These are phyloP conservation scores for Colletotrichum tabaci DNA, from an alignment of 2,329 filamentous ascomycete species.

Conservation along the genomic window DNA sequence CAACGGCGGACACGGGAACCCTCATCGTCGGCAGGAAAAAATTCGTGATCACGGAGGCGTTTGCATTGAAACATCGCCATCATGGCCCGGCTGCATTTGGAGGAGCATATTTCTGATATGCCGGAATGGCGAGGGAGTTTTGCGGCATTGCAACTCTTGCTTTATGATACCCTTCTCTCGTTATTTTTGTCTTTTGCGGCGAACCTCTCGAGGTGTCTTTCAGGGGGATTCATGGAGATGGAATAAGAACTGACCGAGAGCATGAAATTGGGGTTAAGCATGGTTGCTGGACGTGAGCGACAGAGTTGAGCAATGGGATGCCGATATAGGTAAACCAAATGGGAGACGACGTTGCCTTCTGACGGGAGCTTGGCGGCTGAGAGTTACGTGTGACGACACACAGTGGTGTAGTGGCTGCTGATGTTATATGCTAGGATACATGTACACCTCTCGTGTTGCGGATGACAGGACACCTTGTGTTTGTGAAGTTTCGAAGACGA, in stretches of 20 bases:
- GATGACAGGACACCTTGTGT: neutral
- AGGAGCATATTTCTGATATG: neutral
- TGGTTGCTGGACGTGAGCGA: neutral
- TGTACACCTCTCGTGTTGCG: neutral
- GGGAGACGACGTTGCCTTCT: neutral
- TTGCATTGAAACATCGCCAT: neutral
- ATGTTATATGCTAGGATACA: neutral
- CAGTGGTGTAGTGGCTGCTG: neutral
- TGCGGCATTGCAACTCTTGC: neutral
- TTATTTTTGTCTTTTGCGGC: constrained; percentile 23
- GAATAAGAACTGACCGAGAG: constrained; percentile 8
- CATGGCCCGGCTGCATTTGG: neutral
- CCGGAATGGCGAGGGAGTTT: constrained; percentile 10
- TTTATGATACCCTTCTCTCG: constrained; percentile 35
- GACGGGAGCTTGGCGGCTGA: neutral
- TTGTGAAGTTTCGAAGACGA: neutral
- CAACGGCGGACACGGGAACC: constrained; percentile 6
- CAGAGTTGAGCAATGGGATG: neutral
- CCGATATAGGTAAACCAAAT: neutral
- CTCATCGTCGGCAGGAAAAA: constrained; percentile 24
- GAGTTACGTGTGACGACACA: constrained; percentile 3
- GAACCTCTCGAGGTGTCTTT: constrained; percentile 1
- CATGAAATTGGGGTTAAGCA: neutral
- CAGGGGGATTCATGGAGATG: neutral
- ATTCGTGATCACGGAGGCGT: neutral